Evolutionary conservation across 352 stramenopile genomes (phyloP).

Genomic region (Globisporangium cederbergense): DNA sequence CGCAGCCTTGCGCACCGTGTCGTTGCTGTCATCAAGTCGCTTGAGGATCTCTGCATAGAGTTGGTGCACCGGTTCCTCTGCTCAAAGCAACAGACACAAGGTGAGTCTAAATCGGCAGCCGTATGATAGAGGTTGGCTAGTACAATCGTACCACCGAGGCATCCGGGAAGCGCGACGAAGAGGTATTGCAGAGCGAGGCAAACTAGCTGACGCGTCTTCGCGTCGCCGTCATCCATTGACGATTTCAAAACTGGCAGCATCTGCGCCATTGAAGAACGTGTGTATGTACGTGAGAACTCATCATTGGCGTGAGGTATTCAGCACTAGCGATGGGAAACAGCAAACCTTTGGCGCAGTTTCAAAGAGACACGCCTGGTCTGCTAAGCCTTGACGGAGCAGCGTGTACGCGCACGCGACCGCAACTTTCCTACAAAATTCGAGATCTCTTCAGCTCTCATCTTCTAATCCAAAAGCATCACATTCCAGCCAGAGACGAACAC

Average conservation of each 20-base stretch:
- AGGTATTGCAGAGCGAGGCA: slow-evolving; percentile 87
- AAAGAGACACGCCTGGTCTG: slow-evolving; percentile 78
- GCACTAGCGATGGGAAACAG: background rate
- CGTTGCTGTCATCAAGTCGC: slow-evolving; percentile 90
- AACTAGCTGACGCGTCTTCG: slow-evolving; percentile 85
- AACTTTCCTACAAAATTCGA: slow-evolving; percentile 63
- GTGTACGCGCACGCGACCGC: slow-evolving; percentile 85
- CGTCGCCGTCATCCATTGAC: slow-evolving; percentile 85
- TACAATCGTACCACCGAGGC: slow-evolving; percentile 50
- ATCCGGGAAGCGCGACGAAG: slow-evolving; percentile 76
- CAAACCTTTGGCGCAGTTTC: slow-evolving; percentile 71
- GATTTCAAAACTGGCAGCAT: slow-evolving; percentile 88
- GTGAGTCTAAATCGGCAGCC: background rate
- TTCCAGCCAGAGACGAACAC: background rate
- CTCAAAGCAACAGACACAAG: slow-evolving; percentile 7
- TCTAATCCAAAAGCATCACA: slow-evolving; percentile 1
- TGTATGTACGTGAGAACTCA: background rate
- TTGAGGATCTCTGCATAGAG: slow-evolving; percentile 92
- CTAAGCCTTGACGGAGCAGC: slow-evolving; percentile 67
- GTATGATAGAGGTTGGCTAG: background rate
- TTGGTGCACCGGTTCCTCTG: slow-evolving; percentile 88
- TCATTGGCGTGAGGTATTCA: background rate
- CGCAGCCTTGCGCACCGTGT: slow-evolving; percentile 83
- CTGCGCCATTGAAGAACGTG: slow-evolving; percentile 21
- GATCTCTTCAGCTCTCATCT: background rate